A percentile compares a stretch with the other conserved stretches of the same genome.
phyloP scores from a whole-genome alignment of 1,284 basidiomycete species.

The Cutaneotrichosporon cutaneum region DNA sequence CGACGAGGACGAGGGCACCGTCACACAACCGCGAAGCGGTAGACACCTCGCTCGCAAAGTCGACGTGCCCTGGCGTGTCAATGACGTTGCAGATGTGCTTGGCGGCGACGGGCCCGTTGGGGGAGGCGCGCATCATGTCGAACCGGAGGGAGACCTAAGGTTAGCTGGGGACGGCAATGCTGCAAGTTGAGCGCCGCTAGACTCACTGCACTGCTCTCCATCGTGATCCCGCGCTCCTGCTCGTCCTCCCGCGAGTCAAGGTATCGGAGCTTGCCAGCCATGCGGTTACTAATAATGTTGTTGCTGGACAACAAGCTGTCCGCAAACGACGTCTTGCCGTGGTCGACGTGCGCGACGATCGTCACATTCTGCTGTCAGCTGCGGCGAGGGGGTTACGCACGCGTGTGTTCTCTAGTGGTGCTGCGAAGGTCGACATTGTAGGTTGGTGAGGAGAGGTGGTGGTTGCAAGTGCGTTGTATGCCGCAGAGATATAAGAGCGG shows the following conservation, averaged over 20 bases:
- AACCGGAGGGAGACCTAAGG: conserved; percentile 69
- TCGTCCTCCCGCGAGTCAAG: conserved; percentile 96
- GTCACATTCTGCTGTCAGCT: conserved; percentile 47
- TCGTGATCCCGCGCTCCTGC: conserved; percentile 96
- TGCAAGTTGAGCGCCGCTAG: too few relatives aligned
- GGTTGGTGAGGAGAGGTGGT: not conserved
- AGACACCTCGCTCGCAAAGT: conserved; percentile 96
- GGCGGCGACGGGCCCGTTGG: conserved; percentile 41
- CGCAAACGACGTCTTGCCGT: conserved; percentile 93
- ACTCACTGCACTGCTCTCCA: conserved; percentile 88
- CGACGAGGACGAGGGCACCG: conserved; percentile 93
- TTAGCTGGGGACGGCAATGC: not conserved
- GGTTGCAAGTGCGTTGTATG: conserved; percentile 1
- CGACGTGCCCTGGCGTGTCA: conserved; percentile 98
- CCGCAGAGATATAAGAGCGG: not conserved
- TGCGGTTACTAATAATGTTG: conserved; percentile 90
- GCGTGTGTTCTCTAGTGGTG: conserved; percentile 49
- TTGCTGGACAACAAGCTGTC: conserved; percentile 94
- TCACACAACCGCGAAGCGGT: conserved; percentile 91
- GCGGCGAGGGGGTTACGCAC: conserved; percentile 26
- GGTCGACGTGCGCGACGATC: conserved; percentile 56
- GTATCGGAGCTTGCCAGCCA: conserved; percentile 96
- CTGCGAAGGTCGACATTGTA: conserved; percentile 31
- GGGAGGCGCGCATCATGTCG: conserved; percentile 62
- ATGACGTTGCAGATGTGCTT: conserved; percentile 72